Evolutionary conservation across 1,284 basidiomycete genomes (phyloP).

Genomic region (Leccinum griseonigrum): DNA sequence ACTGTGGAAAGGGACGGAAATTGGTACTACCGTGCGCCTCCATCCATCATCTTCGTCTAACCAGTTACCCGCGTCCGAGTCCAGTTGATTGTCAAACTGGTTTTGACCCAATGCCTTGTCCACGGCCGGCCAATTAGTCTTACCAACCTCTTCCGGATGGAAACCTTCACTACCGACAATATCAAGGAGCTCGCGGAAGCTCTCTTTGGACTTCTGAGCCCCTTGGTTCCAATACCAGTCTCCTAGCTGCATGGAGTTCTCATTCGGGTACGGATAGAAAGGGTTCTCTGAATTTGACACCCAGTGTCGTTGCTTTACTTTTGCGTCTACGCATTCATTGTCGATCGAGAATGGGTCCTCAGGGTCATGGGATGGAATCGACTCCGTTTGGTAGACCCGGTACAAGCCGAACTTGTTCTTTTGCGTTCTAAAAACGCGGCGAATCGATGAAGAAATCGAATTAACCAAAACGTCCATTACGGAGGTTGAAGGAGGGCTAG

Average conservation of each 20-base stretch:
- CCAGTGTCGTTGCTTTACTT: not conserved
- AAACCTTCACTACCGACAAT: not conserved
- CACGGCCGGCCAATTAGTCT: not conserved
- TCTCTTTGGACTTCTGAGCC: not conserved
- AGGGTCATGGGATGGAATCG: not conserved
- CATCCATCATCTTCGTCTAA: not conserved
- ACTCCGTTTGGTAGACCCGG: not conserved
- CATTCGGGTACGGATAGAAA: not conserved
- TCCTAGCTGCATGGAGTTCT: not conserved
- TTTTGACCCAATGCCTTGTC: not conserved
- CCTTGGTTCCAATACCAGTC: not conserved
- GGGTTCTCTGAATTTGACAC: not conserved
- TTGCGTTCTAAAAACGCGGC: not conserved
- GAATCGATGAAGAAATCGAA: not conserved
- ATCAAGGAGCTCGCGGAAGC: no score
- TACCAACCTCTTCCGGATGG: not conserved
- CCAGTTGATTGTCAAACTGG: not conserved
- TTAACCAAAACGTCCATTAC: not conserved
- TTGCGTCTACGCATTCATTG: not conserved
- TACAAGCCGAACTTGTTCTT: not conserved
- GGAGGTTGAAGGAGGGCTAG: not conserved
- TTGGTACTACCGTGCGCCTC: not conserved
- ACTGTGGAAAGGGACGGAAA: not conserved
- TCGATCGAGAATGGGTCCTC: not conserved
- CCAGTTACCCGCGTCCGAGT: not conserved